These are phyloP conservation scores for Phytophthora sp. DNA, from an alignment of 352 stramenopile species.

Conservation along the genomic window DNA sequence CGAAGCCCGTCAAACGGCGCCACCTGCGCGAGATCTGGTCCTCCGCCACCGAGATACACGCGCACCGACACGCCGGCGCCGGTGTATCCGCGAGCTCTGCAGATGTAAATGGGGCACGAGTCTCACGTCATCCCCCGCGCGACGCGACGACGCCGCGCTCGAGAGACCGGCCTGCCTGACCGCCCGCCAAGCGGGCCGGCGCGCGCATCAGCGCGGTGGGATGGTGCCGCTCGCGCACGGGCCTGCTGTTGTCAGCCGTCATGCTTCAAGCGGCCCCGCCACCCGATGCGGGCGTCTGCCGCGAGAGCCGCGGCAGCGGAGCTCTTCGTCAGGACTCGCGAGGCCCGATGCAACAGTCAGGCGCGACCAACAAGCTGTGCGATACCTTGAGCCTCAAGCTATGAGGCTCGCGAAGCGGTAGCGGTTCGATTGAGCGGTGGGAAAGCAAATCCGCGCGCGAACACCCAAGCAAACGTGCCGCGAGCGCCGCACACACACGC, in stretches of 20 bases:
- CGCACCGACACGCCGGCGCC: not conserved
- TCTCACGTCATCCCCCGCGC: constrained; percentile 28
- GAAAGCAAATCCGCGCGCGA: constrained; percentile 19
- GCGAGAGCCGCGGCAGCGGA: not conserved
- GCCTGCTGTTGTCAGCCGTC: constrained; percentile 10
- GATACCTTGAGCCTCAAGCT: not conserved
- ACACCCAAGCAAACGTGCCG: constrained; percentile 3
- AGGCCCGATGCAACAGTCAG: constrained; percentile 6
- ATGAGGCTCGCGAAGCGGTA: not conserved
- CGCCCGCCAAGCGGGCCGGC: constrained; percentile 7
- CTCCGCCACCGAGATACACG: too few species aligned
- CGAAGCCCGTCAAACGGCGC: too few species aligned
- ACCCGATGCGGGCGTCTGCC: not conserved
- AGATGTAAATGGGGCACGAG: constrained; percentile 23
- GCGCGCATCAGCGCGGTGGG: not conserved
- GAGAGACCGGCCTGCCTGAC: constrained; percentile 23
- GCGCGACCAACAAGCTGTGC: constrained; percentile 13
- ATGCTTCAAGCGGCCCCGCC: not conserved
- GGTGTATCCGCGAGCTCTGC: constrained; percentile 11
- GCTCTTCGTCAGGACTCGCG: too few species aligned
- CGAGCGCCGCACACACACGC: too few species aligned
- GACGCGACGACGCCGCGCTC: constrained; percentile 14
- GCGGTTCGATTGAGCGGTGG: constrained; percentile 32
- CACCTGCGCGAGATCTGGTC: too few species aligned
- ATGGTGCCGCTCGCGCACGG: not conserved